Evolutionary conservation across 2,329 filamentous ascomycete genomes (phyloP).

Genomic region (Ophiobolus disseminans): DNA sequence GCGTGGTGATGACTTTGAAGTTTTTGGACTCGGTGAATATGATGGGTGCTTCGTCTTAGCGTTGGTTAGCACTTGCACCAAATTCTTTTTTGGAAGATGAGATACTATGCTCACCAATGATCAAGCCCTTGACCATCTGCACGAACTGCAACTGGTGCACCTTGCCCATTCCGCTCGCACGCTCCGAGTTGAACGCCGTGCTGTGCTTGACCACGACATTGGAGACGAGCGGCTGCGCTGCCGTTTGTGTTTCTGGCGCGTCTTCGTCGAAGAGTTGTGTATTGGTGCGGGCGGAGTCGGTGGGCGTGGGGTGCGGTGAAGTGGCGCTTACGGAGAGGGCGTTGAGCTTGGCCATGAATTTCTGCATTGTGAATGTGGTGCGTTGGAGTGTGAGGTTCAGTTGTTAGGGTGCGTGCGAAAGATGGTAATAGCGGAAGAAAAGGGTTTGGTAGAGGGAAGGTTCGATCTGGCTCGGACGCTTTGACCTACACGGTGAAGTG

Average conservation of each 20-base stretch:
- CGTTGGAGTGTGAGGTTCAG: not conserved
- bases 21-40: not conserved
- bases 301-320: constrained; percentile 1
- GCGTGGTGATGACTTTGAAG: constrained; percentile 1
- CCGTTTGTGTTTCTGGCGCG: not conserved
- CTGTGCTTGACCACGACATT: constrained; percentile 6
- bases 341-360: not conserved
- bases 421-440: no score
- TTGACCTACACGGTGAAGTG: not conserved
- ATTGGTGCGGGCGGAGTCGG: not conserved
- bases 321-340: not conserved
- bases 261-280: not conserved
- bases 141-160: constrained; percentile 9
- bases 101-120: constrained; percentile 3
- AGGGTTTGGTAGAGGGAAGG: no score
- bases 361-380: not conserved
- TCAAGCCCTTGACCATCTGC: not conserved
- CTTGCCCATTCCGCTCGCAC: constrained; percentile 6
- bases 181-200: constrained; percentile 6
- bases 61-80: no score
- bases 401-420: not conserved
- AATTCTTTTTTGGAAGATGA: no score
- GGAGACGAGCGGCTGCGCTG: not conserved
- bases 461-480: not conserved
- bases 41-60: not conserved